Conservation (phyloP, 805 yeast species). For the Starmerella gropengiesseri region DNA sequence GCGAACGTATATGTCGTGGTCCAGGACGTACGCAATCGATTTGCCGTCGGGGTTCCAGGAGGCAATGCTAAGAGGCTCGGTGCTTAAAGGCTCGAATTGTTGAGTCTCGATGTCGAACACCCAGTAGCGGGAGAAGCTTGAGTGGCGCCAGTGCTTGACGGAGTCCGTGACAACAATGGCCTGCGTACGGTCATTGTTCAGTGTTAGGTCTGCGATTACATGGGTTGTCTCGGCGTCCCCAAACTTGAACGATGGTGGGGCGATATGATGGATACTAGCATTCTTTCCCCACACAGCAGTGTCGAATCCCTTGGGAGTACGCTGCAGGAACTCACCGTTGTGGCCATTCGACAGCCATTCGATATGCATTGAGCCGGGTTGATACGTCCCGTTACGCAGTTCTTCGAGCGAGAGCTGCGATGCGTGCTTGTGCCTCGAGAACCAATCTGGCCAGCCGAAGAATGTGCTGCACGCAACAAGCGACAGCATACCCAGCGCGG, state of each 20-base stretch:
- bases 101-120: slow-evolving; percentile 39
- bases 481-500: background rate
- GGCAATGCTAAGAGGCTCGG: slow-evolving; percentile 40
- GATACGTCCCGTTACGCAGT: slow-evolving; percentile 19
- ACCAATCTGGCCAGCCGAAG: background rate
- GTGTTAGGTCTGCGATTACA: slow-evolving; percentile 33
- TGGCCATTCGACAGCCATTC: slow-evolving; percentile 21
- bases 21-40: slow-evolving; percentile 52
- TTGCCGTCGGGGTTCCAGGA: slow-evolving; percentile 66
- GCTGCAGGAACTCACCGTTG: slow-evolving; percentile 19
- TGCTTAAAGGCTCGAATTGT: slow-evolving; percentile 27
- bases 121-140: slow-evolving; percentile 53
- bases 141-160: slow-evolving; percentile 54
- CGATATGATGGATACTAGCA: slow-evolving; percentile 9
- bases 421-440: background rate
- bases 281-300: slow-evolving; percentile 37
- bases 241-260: slow-evolving; percentile 35
- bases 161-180: slow-evolving; percentile 48
- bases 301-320: slow-evolving; percentile 9
- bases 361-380: slow-evolving; percentile 5
- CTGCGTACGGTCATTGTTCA: slow-evolving; percentile 38
- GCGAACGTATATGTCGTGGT: slow-evolving; percentile 58
- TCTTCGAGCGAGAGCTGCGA: slow-evolving; percentile 18
- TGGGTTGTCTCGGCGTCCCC: slow-evolving; percentile 24
- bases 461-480: background rate